Evolutionary conservation across 208 protist species (phyloP).

Genomic region (Novymonas esmeraldas): DNA sequence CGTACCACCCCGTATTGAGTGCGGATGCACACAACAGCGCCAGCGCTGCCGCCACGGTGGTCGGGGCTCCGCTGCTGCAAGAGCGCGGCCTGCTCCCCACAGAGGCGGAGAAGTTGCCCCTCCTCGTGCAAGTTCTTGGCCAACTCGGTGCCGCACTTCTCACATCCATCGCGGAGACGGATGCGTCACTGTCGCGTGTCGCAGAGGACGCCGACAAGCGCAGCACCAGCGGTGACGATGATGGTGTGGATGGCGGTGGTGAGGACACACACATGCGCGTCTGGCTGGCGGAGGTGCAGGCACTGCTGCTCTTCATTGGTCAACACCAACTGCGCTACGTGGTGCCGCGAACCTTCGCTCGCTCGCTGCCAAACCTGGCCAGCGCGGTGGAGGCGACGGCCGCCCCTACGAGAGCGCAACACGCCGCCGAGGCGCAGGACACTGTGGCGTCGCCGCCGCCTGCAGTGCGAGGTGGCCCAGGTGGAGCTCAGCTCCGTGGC

Average conservation of each 20-base stretch:
- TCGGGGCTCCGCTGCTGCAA: neutral
- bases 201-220: too few species aligned
- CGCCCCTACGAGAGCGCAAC: neutral
- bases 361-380: neutral
- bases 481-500: slow-evolving; percentile 3
- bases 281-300: slow-evolving; percentile 31
- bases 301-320: slow-evolving; percentile 29
- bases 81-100: slow-evolving; percentile 13
- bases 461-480: neutral
- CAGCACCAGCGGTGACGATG: too few species aligned
- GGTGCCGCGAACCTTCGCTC: slow-evolving; percentile 4
- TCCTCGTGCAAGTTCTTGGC: slow-evolving; percentile 31
- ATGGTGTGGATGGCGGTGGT: neutral
- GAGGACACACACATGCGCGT: slow-evolving; percentile 8
- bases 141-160: slow-evolving; percentile 10
- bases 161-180: neutral
- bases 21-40: neutral
- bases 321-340: slow-evolving; percentile 21
- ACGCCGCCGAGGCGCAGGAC: too few species aligned
- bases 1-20: slow-evolving; percentile 11
- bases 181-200: too few species aligned
- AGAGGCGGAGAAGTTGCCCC: slow-evolving; percentile 27
- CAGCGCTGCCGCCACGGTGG: neutral
- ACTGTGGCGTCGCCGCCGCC: too few species aligned
- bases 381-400: neutral